A percentile compares a stretch with the other conserved stretches of the same genome.
phyloP scores from a whole-genome alignment of 495 filamentous ascomycete genomes.

The Penicillium goetzii region DNA sequence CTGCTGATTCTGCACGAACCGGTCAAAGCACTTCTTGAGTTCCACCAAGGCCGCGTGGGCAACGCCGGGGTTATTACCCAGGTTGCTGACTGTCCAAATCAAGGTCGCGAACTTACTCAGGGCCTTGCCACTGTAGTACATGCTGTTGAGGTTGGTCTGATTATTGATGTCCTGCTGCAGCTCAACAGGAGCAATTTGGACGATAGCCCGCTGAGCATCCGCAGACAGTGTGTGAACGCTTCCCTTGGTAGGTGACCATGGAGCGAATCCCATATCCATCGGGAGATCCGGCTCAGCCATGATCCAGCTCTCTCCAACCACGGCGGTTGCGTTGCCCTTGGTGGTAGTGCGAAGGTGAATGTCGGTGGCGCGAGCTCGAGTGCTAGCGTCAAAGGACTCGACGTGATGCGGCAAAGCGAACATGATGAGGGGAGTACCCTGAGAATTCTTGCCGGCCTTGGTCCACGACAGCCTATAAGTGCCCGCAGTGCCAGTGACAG shows the following conservation, averaged over 20 bases:
- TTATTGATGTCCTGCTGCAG: slow-evolving; percentile 68
- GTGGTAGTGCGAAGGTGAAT: slow-evolving; percentile 78
- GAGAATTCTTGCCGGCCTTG: slow-evolving; percentile 61
- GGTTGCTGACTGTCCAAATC: slow-evolving; percentile 67
- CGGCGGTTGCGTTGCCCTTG: slow-evolving; percentile 77
- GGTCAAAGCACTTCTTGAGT: slow-evolving; percentile 75
- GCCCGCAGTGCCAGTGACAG: slow-evolving; percentile 59
- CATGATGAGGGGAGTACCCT: slow-evolving; percentile 66
- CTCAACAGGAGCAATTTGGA: slow-evolving; percentile 63
- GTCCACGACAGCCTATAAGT: slow-evolving; percentile 73
- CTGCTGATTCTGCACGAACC: slow-evolving; percentile 77
- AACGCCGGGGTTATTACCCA: slow-evolving; percentile 62
- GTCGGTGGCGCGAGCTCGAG: slow-evolving; percentile 55
- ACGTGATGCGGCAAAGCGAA: slow-evolving; percentile 90
- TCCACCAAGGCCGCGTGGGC: slow-evolving; percentile 64
- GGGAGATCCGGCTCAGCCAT: slow-evolving; percentile 78
- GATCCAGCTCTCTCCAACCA: slow-evolving; percentile 77
- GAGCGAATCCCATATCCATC: slow-evolving; percentile 69
- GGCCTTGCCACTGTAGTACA: slow-evolving; percentile 96
- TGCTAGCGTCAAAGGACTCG: slow-evolving; percentile 67
- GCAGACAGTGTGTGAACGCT: slow-evolving; percentile 55
- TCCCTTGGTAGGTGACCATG: slow-evolving; percentile 66
- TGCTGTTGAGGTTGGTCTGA: slow-evolving; percentile 79
- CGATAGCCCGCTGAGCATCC: slow-evolving; percentile 57
- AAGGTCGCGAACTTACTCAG: slow-evolving; percentile 84